These are phyloP conservation scores for Pelargonium myrrhifolium DNA, from an alignment of 441 rosid genomes.

Conservation along the genomic window DNA sequence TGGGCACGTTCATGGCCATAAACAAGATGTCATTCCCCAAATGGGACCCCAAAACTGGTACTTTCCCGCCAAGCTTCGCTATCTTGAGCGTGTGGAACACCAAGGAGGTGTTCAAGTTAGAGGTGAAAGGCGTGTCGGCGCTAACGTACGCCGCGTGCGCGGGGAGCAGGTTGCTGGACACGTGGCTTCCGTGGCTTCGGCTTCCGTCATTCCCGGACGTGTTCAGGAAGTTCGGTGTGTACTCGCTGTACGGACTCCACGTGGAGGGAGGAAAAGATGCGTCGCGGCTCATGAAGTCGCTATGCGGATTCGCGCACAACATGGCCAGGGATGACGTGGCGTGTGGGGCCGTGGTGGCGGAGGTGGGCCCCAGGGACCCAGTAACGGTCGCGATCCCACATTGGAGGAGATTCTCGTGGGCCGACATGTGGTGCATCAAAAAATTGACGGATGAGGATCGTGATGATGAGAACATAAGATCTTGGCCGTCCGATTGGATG, in stretches of 20 bases:
- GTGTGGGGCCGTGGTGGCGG: conserved; percentile 53
- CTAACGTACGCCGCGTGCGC: conserved; percentile 37
- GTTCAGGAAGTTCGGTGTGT: conserved; percentile 52
- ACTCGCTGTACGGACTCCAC: conserved; percentile 51
- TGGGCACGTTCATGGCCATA: conserved; percentile 67
- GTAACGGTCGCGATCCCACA: conserved; percentile 52
- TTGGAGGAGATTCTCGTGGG: conserved; percentile 60
- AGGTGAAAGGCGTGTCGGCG: conserved; percentile 47
- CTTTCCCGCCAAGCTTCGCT: conserved; percentile 41
- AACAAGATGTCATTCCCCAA: conserved; percentile 22
- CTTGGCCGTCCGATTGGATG: conserved; percentile 37
- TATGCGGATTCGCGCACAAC: conserved; percentile 55
- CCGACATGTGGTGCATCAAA: conserved; percentile 68
- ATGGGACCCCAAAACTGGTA: conserved; percentile 32
- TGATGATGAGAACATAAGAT: conserved; percentile 7
- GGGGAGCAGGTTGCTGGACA: conserved; percentile 48
- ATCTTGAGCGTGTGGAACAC: conserved; percentile 66
- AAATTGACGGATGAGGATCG: conserved; percentile 20
- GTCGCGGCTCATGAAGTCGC: conserved; percentile 41
- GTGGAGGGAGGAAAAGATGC: conserved; percentile 53
- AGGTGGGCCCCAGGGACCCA: conserved; percentile 52
- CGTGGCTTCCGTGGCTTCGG: conserved; percentile 59
- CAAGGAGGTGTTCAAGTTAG: conserved; percentile 54
- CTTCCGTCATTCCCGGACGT: conserved; percentile 66
- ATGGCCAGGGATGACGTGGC: conserved; percentile 51